phyloP scores from a whole-genome alignment of 768 basidiomycete genomes.

The Mycena haematopus region DNA sequence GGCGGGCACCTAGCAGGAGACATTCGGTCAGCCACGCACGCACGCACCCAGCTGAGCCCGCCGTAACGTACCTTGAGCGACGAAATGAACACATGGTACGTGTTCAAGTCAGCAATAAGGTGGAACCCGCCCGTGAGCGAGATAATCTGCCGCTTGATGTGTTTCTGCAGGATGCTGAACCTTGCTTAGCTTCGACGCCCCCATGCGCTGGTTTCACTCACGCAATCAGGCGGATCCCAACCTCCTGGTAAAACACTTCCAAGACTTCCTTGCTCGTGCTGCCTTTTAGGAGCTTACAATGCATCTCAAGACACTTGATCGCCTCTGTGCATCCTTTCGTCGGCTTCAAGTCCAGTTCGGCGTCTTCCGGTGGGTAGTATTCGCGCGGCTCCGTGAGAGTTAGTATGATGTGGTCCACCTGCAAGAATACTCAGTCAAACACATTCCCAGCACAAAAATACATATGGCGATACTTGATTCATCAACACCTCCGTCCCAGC shows the following conservation, averaged over 20 bases:
- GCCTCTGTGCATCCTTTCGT: constrained; percentile 90
- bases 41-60: background rate
- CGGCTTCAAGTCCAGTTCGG: constrained; percentile 80
- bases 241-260: constrained; percentile 98
- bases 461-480: constrained; percentile 78
- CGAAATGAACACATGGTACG: constrained; percentile 88
- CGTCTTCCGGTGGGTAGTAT: constrained; percentile 88
- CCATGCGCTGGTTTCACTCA: constrained; percentile 45
- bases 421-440: constrained; percentile 3
- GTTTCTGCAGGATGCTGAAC: constrained; percentile 88
- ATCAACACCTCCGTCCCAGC: constrained; percentile 95
- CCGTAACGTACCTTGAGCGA: constrained; percentile 70
- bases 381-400: constrained; percentile 83
- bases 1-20: constrained; percentile 60
- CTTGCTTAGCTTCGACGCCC: constrained; percentile 5
- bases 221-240: constrained; percentile 89
- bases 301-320: constrained; percentile 86
- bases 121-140: constrained; percentile 94
- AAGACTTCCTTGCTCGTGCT: constrained; percentile 96
- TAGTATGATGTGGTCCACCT: constrained; percentile 94
- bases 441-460: background rate
- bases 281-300: constrained; percentile 90
- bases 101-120: constrained; percentile 94
- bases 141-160: constrained; percentile 97
- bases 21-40: background rate